Evolutionary conservation across 805 yeast species (phyloP).

Genomic region (Scheffersomyces ergatensis): DNA sequence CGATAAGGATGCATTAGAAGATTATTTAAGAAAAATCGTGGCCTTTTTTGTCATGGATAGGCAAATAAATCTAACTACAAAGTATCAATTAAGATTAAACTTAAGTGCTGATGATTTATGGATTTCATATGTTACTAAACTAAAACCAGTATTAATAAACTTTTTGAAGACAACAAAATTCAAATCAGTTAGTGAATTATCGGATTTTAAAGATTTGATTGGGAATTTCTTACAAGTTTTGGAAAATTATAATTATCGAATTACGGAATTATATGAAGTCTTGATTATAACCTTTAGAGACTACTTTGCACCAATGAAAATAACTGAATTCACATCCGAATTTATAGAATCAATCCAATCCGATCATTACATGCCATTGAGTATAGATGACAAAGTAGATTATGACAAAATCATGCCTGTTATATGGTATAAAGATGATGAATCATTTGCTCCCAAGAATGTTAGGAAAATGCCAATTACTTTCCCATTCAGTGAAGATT

Average conservation of each 20-base stretch:
- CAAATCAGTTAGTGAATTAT: slow-evolving; percentile 40
- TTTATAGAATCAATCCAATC: slow-evolving; percentile 64
- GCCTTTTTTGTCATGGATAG: slow-evolving; percentile 82
- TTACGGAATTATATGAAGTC: slow-evolving; percentile 59
- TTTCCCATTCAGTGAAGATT: slow-evolving; percentile 82
- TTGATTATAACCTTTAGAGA: slow-evolving; percentile 55
- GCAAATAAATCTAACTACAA: slow-evolving; percentile 60
- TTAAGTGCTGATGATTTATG: slow-evolving; percentile 70
- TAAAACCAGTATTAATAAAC: slow-evolving; percentile 55
- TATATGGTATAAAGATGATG: slow-evolving; percentile 66
- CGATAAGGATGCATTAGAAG: slow-evolving; percentile 40
- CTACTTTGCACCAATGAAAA: slow-evolving; percentile 55
- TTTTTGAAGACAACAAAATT: slow-evolving; percentile 41
- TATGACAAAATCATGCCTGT: slow-evolving; percentile 62
- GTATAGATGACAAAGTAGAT: slow-evolving; percentile 55
- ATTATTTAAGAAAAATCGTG: slow-evolving; percentile 57
- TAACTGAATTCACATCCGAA: slow-evolving; percentile 54
- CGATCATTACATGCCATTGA: slow-evolving; percentile 89
- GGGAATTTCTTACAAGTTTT: slow-evolving; percentile 74
- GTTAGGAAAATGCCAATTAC: slow-evolving; percentile 57
- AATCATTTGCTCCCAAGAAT: slow-evolving; percentile 41
- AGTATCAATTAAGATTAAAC: slow-evolving; percentile 59
- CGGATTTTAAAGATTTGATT: slow-evolving; percentile 56
- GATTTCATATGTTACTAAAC: slow-evolving; percentile 61
- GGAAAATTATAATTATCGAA: slow-evolving; percentile 66